Base-by-base conservation (phyloP, 768 basidiomycete species). In the Exidia glandulosa region DNA sequence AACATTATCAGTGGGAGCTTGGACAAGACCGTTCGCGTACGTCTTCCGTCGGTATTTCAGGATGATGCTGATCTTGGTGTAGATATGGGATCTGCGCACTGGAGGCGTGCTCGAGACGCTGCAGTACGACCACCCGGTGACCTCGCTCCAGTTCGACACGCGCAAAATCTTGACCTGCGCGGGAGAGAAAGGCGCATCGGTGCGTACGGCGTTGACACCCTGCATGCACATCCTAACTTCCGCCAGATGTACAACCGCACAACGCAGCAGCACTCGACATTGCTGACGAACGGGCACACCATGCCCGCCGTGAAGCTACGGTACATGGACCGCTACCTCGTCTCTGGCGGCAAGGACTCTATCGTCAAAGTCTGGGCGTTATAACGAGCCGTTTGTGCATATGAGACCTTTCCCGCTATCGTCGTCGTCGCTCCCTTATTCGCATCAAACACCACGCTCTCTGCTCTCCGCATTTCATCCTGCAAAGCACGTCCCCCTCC, bases 81-180 rank as follows among this genome's bases (percentile, higher is more conserved):
- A 95, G 92, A 90, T 96, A 61, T 98, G 96, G 96, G 96, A 99
- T 68, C 81, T 99, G 31, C 85, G 96, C 16, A 91, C 85, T 12
- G 95, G 96, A 10, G 80, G 85, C 29, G 85, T 87, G 36, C 84
- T 88, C 58, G 95, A 99, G 66, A 90, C 90, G 4, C 83, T 98
- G 65, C 82, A 85, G 64, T 96, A 90, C 71, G 94, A 98, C 65
- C 85, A 90, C 67, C 86, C 86, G 6, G 88, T 99, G 47, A 95
- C 94, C 2, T 83, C 83, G 23, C 75, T 99, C 30, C 96, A 98
- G 69, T 99, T 97, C 68, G 96, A 99, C 71, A 86, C 86, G 25
- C 81, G 96, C 23, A 98, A 97, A 72, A 86, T 98, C 31, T 79
- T 97, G 56, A 86, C 94, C 4, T 94, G 94, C 23, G 81, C 88